Conservation (phyloP, 768 basidiomycete species). For the Serpula lacrymans region DNA sequence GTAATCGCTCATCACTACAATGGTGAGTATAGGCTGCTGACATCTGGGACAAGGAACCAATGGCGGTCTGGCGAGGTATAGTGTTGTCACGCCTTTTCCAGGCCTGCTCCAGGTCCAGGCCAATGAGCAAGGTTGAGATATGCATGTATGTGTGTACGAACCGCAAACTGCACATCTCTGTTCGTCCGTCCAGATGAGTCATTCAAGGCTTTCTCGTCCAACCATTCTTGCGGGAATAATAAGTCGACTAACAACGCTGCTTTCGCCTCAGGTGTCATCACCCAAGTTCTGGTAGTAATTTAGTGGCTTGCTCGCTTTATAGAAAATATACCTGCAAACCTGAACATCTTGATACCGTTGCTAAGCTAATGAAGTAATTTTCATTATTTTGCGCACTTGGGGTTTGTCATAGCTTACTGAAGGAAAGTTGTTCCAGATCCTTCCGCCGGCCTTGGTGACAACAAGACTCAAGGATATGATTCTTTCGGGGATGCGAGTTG, state of each 20-base stretch:
- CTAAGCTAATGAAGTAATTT: no score
- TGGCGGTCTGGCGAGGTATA: slow-evolving; percentile 44
- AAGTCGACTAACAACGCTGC: slow-evolving; percentile 51
- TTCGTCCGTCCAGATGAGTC: slow-evolving; percentile 64
- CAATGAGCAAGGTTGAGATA: no score
- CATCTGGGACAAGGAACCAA: slow-evolving; percentile 73
- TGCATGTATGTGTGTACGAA: slow-evolving; percentile 20
- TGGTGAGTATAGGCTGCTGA: slow-evolving; percentile 62
- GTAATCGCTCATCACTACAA: slow-evolving; percentile 47
- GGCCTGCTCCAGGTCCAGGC: no score
- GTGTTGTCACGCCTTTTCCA: no score
- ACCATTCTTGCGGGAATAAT: slow-evolving; percentile 60
- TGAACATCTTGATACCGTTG: no score
- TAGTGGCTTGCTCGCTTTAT: no score
- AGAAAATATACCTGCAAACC: no score
- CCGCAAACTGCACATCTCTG: slow-evolving; percentile 54
- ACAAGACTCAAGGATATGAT: slow-evolving; percentile 62
- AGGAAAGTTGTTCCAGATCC: slow-evolving; percentile 55
- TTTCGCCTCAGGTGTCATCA: slow-evolving; percentile 42
- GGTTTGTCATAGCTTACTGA: slow-evolving; percentile 52
- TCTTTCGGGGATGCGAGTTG: slow-evolving; percentile 60
- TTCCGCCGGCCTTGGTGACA: slow-evolving; percentile 69
- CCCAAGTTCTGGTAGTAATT: no score
- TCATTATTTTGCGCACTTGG: no score
- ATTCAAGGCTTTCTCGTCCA: slow-evolving; percentile 47